Base-by-base conservation (phyloP, 441 rosid genomes). In the Populus tomentosa region DNA sequence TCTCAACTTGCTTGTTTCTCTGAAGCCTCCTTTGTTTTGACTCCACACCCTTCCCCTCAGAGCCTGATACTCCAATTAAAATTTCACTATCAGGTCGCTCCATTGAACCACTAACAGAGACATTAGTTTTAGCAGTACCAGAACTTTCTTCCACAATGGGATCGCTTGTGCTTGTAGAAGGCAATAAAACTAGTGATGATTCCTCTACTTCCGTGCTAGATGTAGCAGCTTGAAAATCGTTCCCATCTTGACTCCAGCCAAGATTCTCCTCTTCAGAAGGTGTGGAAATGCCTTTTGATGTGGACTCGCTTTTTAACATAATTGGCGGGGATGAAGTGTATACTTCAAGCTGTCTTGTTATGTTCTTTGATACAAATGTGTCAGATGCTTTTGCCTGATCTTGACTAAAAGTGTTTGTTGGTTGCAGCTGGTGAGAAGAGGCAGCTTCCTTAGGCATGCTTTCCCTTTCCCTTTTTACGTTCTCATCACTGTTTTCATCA, bases 21-120 rank as follows among this genome's bases (percentile, higher is more conserved):
- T 87, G 97, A 82, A 96, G 89, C 83, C 79, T 94, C 85, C 90
- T 89, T 78, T 78, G 92, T 81, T 77, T 91, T 74, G 86, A 79
- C 1, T 80, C 84, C 33, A 87, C 87, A 71, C 79, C 89, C 73
- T 82, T 84, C 40, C 73, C 85, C 24, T 71, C 78, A 67, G 83
- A 75, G 65, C 84, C 87, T 26, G 86, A 71, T 76, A 71, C 87
- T 85, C 80, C 92, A 65, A 76, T 76, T 40, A 77, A 79, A 67
- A 83, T 90, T 23, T 81, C 75, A 70, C 74, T 81, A 61, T 67
- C 75, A 79, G 87, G 84, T 33, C 80, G 90, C 77, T 83, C 88
- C 80, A 73, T 74, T 50, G 87, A 81, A 30, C 87, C 83, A 79
- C 87, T 81, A 46, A 81, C 83, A 82, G 88, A 75, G 32, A 67